A percentile compares a stretch with the other conserved stretches of the same genome.
Evolutionary conservation across 108 stramenopile species (phyloP).

Genomic region (Schizochytrium sp.): DNA sequence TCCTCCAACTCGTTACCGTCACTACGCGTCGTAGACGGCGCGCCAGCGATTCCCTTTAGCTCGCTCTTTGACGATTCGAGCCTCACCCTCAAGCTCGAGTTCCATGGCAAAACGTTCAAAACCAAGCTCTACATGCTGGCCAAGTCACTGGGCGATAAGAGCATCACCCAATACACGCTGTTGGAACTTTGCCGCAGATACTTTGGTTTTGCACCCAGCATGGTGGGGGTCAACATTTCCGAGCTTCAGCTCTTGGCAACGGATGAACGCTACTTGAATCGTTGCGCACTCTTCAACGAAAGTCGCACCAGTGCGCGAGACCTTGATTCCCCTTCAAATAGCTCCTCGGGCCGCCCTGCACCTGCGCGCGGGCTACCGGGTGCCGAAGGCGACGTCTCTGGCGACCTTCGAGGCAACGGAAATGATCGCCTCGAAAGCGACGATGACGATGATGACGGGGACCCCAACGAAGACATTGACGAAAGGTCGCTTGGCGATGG

Average conservation of each 20-base stretch:
- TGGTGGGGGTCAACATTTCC: not conserved
- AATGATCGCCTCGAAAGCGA: too few species aligned
- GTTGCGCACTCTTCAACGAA: not conserved
- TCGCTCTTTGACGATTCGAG: not conserved
- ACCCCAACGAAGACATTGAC: not conserved
- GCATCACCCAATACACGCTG: not conserved
- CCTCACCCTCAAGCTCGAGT: slow-evolving; percentile 9
- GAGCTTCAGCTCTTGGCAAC: not conserved
- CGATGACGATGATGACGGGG: not conserved
- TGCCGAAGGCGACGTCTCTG: not conserved
- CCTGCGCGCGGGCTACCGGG: not conserved
- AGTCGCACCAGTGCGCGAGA: too few species aligned
- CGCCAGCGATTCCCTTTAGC: not conserved
- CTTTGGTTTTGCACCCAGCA: not conserved
- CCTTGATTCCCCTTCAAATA: not conserved
- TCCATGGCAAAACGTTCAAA: not conserved
- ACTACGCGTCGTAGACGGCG: not conserved
- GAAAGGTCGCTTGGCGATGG: not conserved
- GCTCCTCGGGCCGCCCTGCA: not conserved
- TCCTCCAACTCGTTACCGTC: not conserved
- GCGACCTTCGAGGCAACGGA: not conserved
- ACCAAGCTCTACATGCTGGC: not conserved
- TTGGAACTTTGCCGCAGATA: not conserved
- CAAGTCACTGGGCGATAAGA: not conserved
- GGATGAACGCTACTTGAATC: not conserved